Evolutionary conservation across 129 eudicot genomes (phyloP).

Genomic region (Deinandra increscens): DNA sequence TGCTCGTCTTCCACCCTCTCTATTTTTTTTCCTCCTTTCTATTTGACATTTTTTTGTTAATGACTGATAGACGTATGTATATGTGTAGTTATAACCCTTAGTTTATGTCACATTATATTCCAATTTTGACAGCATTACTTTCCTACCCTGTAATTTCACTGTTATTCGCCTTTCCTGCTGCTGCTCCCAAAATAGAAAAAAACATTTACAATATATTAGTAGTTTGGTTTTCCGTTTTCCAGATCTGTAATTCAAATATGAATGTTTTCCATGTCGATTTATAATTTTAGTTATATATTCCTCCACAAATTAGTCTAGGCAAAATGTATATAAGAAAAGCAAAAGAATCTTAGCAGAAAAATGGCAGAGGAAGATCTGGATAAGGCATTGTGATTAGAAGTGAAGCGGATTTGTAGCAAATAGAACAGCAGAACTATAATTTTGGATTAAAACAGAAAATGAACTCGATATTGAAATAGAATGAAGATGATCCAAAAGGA

Average conservation of each 20-base stretch:
- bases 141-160: background rate
- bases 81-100: background rate
- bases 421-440: no score
- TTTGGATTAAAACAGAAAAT: no score
- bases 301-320: background rate
- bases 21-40: background rate
- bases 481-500: no score
- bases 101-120: slow-evolving; percentile 15
- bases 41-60: background rate
- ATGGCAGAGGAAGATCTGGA: background rate
- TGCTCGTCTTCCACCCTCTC: slow-evolving; percentile 8
- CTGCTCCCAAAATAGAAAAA: background rate
- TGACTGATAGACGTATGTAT: background rate
- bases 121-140: background rate
- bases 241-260: background rate
- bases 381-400: background rate
- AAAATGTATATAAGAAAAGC: background rate
- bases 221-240: background rate
- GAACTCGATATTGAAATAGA: no score
- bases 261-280: background rate
- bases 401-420: no score
- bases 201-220: background rate
- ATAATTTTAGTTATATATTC: background rate
- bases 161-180: background rate
- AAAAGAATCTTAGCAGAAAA: background rate